These are phyloP conservation scores for Calvatia gigantea DNA, from an alignment of 768 basidiomycete genomes.

Conservation along the genomic window DNA sequence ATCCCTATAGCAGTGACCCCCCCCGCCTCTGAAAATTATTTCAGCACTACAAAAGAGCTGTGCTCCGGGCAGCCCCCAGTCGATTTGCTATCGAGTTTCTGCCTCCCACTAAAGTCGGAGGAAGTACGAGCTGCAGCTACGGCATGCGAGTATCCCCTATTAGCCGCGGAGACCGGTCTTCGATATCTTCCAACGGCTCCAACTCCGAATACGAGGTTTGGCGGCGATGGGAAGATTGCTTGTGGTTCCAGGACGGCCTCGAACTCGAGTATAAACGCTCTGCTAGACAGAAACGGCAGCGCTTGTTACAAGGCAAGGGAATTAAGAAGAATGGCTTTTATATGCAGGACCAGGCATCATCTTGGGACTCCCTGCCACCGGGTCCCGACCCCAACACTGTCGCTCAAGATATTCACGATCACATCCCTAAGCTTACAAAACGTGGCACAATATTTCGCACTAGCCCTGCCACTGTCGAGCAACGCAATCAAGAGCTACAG, in stretches of 20 bases:
- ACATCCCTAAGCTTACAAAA: slow-evolving; percentile 66
- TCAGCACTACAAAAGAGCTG: slow-evolving; percentile 60
- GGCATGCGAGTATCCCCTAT: slow-evolving; percentile 60
- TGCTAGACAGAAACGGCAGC: slow-evolving; percentile 64
- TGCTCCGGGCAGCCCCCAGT: slow-evolving; percentile 55
- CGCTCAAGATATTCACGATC: slow-evolving; percentile 61
- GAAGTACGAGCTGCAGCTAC: slow-evolving; percentile 55
- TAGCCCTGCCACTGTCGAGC: slow-evolving; percentile 61
- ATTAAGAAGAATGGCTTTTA: slow-evolving; percentile 72
- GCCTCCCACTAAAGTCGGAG: slow-evolving; percentile 56
- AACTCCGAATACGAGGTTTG: slow-evolving; percentile 66
- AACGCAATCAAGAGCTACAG: slow-evolving; percentile 57
- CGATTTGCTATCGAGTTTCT: slow-evolving; percentile 60
- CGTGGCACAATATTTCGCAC: slow-evolving; percentile 72
- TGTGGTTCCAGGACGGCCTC: slow-evolving; percentile 69
- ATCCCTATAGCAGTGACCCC: background rate
- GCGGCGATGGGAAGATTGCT: slow-evolving; percentile 81
- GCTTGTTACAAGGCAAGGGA: slow-evolving; percentile 70
- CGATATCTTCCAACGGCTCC: slow-evolving; percentile 33
- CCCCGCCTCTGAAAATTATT: background rate
- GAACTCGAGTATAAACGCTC: slow-evolving; percentile 62
- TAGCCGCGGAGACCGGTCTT: slow-evolving; percentile 31
- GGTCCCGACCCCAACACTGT: slow-evolving; percentile 78
- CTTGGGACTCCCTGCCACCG: slow-evolving; percentile 82
- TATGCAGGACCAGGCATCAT: slow-evolving; percentile 69